Conservation (phyloP, 352 stramenopile genomes). For the Phytophthora parvispora region DNA sequence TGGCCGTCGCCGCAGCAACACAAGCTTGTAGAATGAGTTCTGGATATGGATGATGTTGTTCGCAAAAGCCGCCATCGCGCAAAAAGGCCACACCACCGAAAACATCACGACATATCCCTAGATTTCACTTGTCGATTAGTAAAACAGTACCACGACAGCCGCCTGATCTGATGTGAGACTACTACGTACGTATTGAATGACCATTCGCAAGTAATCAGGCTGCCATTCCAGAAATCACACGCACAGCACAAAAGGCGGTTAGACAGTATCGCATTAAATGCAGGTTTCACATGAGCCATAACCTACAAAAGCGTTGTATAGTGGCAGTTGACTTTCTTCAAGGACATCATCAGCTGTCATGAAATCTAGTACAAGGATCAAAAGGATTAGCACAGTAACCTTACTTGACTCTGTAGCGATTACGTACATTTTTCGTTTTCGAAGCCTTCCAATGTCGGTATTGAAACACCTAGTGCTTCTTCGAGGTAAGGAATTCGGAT, state of each 20-base stretch:
- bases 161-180: background rate
- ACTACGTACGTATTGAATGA: slow-evolving; percentile 86
- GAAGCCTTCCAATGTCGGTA: slow-evolving; percentile 84
- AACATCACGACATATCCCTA: slow-evolving; percentile 93
- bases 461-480: slow-evolving; percentile 75
- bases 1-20: slow-evolving; percentile 71
- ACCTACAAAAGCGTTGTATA: slow-evolving; percentile 88
- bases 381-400: background rate
- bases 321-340: slow-evolving; percentile 81
- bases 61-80: slow-evolving; percentile 73
- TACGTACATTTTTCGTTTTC: slow-evolving; percentile 81
- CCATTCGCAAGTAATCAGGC: slow-evolving; percentile 89
- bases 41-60: slow-evolving; percentile 90
- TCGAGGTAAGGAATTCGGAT: slow-evolving; percentile 92
- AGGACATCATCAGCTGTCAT: slow-evolving; percentile 89
- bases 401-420: background rate
- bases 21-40: slow-evolving; percentile 88
- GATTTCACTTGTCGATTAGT: background rate
- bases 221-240: slow-evolving; percentile 29
- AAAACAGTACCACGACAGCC: slow-evolving; percentile 2
- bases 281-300: background rate
- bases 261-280: background rate
- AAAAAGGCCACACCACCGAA: slow-evolving; percentile 90
- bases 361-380: slow-evolving; percentile 50
- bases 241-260: slow-evolving; percentile 9